Evolutionary conservation across 352 stramenopile species (phyloP), one percentile per base, ranked within the genome.

Genomic region (Globisporangium nodosum): DNA sequence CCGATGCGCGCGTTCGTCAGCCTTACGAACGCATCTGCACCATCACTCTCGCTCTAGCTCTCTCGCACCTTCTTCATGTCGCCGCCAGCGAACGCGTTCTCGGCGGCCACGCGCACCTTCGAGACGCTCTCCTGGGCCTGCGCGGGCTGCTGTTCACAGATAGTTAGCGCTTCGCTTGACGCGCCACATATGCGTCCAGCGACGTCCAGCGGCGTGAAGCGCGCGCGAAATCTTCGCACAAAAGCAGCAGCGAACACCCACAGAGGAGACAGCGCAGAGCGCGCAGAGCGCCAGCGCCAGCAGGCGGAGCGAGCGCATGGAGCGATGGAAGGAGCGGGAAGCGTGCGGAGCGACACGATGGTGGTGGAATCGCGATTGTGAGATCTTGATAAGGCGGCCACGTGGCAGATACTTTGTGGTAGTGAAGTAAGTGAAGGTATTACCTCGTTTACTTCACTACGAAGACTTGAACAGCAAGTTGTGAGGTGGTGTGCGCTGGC

Each of bases 41-140:
- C 40, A 37, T 37, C 31, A 37, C 31, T 37, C 40, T 7, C 16
- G 13, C 21, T 24, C 21, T 24, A 24, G 21, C 21, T 24, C 21
- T 24, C 11, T 20, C 56, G 55, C 69, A 79, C 69, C 60, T 78
- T 78, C 62, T 90, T 90, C 73, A 89, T 87, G 52, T 92, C 78
- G 31, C 83, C 80, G n/a, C 69, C 74, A 2, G 78, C 80, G 53
- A 92, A 90, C 39, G 83, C 78, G 52, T 92, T 92, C 54, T 92
- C 80, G 7, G 78, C 83, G 20, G 80, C 83, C 9, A 92, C 73
- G 39, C 79, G 81, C 15, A 87, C 68, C 56, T 90, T 92, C 27
- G 67, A 65, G 0, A 76, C 68, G 30, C 68, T 70, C 49, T 89
- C 76, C 11, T 64, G 63, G 51, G 63, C 69, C 16, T 65, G 58